Evolutionary conservation across 1,139 yeast species (phyloP).

Genomic region (Debaryomyces udenii): DNA sequence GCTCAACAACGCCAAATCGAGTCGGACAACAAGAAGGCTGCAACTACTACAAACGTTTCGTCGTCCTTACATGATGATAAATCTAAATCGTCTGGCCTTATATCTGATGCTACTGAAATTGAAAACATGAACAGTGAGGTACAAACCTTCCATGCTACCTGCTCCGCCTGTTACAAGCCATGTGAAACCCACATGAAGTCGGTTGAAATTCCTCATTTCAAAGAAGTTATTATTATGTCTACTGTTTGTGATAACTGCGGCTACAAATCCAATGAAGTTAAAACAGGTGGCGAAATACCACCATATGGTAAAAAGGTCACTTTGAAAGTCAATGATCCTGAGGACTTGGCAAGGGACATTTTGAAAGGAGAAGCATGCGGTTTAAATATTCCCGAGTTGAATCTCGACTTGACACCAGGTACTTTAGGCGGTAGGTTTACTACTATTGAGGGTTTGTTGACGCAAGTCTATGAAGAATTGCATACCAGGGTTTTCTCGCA

Average conservation of each 20-base stretch:
- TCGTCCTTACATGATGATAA: constrained; percentile 30
- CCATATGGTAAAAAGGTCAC: constrained; percentile 76
- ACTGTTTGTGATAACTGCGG: constrained; percentile 94
- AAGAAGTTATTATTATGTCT: constrained; percentile 95
- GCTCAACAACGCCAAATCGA: constrained; percentile 54
- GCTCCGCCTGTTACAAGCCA: constrained; percentile 82
- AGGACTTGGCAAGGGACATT: constrained; percentile 92
- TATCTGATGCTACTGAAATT: constrained; percentile 74
- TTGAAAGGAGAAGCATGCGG: constrained; percentile 95
- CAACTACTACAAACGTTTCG: constrained; percentile 36
- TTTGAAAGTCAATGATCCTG: constrained; percentile 82
- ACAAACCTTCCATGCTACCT: constrained; percentile 88
- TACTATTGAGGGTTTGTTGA: constrained; percentile 88
- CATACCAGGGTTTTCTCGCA: constrained; percentile 82
- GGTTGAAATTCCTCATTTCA: constrained; percentile 96
- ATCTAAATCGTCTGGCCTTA: constrained; percentile 58
- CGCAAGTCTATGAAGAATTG: constrained; percentile 88
- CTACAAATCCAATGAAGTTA: constrained; percentile 95
- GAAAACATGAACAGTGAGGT: constrained; percentile 88
- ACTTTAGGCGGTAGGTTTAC: constrained; percentile 98
- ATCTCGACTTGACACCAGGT: constrained; percentile 91
- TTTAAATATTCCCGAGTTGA: constrained; percentile 80
- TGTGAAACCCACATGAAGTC: constrained; percentile 97
- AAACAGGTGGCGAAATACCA: constrained; percentile 97
- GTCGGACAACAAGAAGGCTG: constrained; percentile 40